Conservation (phyloP, 176 grass and related monocot species). For the Alopecurus myosuroides region DNA sequence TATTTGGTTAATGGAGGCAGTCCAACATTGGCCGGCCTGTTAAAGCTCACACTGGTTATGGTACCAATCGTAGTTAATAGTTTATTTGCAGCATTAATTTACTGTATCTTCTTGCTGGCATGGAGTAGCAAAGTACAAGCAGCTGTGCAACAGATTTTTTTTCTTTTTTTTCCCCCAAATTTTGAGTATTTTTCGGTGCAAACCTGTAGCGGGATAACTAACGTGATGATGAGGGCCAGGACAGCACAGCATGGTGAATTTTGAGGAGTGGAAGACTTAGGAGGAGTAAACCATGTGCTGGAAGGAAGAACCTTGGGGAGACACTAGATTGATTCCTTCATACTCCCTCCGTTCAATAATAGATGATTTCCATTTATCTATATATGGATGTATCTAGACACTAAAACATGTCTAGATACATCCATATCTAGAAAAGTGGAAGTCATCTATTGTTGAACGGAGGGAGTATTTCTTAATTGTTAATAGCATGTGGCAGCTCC, state of each 20-base stretch:
- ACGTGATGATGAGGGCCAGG: not conserved
- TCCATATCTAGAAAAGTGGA: too few species aligned
- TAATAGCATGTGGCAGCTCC: not conserved
- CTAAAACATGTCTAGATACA: too few species aligned
- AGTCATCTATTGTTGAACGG: too few species aligned
- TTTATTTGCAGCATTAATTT: constrained; percentile 7
- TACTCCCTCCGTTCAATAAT: too few species aligned
- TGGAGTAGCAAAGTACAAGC: not conserved
- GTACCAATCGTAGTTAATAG: not conserved
- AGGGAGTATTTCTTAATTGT: not conserved
- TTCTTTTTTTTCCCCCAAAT: too few species aligned
- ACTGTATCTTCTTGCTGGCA: not conserved
- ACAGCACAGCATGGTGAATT: not conserved
- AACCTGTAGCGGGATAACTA: not conserved
- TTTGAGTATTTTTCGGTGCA: not conserved
- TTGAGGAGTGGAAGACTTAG: not conserved
- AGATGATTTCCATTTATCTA: too few species aligned
- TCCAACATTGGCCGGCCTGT: not conserved
- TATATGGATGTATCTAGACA: too few species aligned
- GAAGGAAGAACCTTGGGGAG: not conserved
- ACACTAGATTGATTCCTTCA: not conserved
- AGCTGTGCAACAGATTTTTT: not conserved
- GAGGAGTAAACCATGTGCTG: not conserved
- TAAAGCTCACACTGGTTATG: not conserved
- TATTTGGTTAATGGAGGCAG: constrained; percentile 6